A percentile compares a stretch with the other conserved stretches of the same genome.
Conservation (phyloP, 306 rosid genomes). For the Rosa chinensis region DNA sequence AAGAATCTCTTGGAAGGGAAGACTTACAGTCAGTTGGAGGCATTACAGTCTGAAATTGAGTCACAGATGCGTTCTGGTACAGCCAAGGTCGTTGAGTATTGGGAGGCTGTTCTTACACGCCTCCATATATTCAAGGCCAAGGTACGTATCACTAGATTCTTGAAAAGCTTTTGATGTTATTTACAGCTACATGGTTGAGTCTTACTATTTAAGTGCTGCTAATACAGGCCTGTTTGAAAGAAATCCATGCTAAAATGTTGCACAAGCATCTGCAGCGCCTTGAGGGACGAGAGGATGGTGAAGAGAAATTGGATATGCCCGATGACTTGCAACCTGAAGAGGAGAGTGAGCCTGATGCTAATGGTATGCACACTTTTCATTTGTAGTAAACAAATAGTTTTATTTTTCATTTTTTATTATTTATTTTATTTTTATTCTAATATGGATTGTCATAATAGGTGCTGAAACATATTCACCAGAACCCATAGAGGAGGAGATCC, state of each 20-base stretch:
- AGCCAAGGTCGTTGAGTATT: slow-evolving; percentile 92
- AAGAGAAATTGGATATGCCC: slow-evolving; percentile 46
- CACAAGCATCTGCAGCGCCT: slow-evolving; percentile 71
- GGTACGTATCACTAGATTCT: slow-evolving; percentile 46
- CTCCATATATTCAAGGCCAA: slow-evolving; percentile 93
- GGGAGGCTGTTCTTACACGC: slow-evolving; percentile 89
- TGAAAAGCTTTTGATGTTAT: slow-evolving; percentile 6
- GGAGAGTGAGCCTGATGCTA: slow-evolving; percentile 43
- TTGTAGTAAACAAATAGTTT: neutral
- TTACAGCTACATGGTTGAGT: slow-evolving; percentile 3
- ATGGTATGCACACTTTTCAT: slow-evolving; percentile 34
- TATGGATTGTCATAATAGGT: slow-evolving; percentile 30
- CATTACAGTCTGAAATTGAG: slow-evolving; percentile 69
- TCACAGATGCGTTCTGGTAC: slow-evolving; percentile 90
- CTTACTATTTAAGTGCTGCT: slow-evolving; percentile 26
- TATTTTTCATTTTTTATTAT: too few species aligned
- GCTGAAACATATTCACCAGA: slow-evolving; percentile 69
- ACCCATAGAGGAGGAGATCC: slow-evolving; percentile 47
- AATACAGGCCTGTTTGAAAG: slow-evolving; percentile 82
- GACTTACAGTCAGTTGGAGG: slow-evolving; percentile 71
- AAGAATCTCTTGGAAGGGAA: slow-evolving; percentile 72
- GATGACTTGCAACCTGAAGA: slow-evolving; percentile 37
- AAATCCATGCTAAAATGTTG: slow-evolving; percentile 83
- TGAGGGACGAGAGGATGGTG: slow-evolving; percentile 61
- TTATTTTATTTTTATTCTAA: slow-evolving; percentile 12